Base-by-base conservation (phyloP, 2,329 filamentous ascomycete species). In the Botryotinia narcissicola region DNA sequence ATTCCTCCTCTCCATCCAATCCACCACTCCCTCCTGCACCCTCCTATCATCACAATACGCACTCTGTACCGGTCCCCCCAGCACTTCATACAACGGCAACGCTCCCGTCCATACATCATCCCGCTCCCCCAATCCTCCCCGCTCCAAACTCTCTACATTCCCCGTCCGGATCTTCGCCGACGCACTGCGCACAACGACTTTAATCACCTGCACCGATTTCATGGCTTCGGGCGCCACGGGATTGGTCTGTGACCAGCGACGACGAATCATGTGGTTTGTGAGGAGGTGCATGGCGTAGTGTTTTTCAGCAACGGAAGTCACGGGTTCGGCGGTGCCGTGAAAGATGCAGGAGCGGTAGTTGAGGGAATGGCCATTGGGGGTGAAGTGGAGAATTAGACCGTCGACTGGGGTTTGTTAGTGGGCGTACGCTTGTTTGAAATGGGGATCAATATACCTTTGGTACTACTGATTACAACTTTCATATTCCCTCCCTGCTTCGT, bases 291-390 rank as follows among this genome's bases (percentile, higher is more conserved):
- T 57, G 14, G 51, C 51, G 51, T 57, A 57, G n/a, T 8, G n/a
- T 57, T 57, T 57, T 32, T 57, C 51, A 9, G 48, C 37, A n/a
- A 69, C 57, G 73, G 91, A 88, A 4, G 88, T 87, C 10, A 96
- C 91, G 4, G 91, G 81, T 22, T 82, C 85, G 0, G 91, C 93
- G 80, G 90, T 87, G 1, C 93, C 93, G 79, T 95, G 93, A 25
- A 95, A 85, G 10, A 93, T 84, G 29, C 92, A 92, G 10, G 66
- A 70, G 75, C 93, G 92, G 84, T 95, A 97, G 84, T 96, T 95
- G 85, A 93, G 94, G 83, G 89, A 93, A 84, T 95, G 92, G 73
- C 87, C 88, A 84, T 92, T 91, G n/a, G 93, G 91, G 1, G 93
- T 93, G 22, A 95, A 87, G 32, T 91, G 87, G 46, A 97, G 88